These are phyloP conservation scores for Panus rudis DNA, from an alignment of 768 basidiomycete species.

Conservation along the genomic window DNA sequence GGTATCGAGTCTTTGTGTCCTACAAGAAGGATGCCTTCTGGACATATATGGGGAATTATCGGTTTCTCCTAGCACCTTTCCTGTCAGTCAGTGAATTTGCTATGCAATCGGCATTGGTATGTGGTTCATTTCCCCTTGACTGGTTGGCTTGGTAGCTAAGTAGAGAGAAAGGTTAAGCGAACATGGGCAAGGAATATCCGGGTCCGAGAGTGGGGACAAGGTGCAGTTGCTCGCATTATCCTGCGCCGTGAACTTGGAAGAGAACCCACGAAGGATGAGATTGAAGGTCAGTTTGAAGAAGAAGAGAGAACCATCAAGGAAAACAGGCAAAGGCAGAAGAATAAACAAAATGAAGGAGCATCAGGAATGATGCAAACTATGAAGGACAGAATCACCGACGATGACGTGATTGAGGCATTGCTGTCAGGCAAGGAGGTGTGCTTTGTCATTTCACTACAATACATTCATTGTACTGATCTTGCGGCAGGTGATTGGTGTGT, in stretches of 20 bases:
- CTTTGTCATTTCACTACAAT: not conserved
- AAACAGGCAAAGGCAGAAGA: too few species aligned
- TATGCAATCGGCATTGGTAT: not conserved
- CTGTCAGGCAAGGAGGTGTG: slow-evolving; percentile 5
- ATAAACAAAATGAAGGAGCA: too few species aligned
- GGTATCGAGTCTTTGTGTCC: slow-evolving; percentile 8
- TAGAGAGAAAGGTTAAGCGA: slow-evolving; percentile 3
- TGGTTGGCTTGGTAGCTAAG: too few species aligned
- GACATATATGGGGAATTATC: slow-evolving; percentile 10
- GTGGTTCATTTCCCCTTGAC: too few species aligned
- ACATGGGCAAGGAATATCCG: slow-evolving; percentile 7
- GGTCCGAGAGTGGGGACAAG: slow-evolving; percentile 1
- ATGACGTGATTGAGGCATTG: slow-evolving; percentile 3
- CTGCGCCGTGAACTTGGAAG: slow-evolving; percentile 1
- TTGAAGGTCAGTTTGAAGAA: not conserved
- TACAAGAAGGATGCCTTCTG: slow-evolving; percentile 3
- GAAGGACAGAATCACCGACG: slow-evolving; percentile 1
- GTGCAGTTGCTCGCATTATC: slow-evolving; percentile 2
- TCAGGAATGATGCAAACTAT: too few species aligned
- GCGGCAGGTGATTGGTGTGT: slow-evolving; percentile 7
- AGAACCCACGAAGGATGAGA: slow-evolving; percentile 7
- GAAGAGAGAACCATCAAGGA: not conserved
- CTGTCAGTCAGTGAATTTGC: slow-evolving; percentile 5
- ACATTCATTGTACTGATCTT: not conserved
- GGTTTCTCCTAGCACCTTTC: slow-evolving; percentile 1